phyloP scores from a whole-genome alignment of 306 rosid genomes.

The Inga leiocalycina region DNA sequence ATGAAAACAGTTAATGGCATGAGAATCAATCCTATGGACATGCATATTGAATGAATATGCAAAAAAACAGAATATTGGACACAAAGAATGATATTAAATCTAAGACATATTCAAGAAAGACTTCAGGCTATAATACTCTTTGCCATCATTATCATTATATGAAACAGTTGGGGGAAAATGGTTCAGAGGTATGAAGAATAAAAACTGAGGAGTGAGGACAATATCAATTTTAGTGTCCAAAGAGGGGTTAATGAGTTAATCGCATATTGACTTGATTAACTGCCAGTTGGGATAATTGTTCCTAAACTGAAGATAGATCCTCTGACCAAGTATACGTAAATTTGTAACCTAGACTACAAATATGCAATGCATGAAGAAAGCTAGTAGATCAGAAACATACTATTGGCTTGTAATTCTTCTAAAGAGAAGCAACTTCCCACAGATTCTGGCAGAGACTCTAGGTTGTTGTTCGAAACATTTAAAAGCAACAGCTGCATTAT shows the following conservation, averaged over 20 bases:
- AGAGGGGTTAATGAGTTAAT: background rate
- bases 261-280: background rate
- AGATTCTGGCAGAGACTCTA: slow-evolving; percentile 90
- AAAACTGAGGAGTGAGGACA: background rate
- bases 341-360: too few relatives aligned
- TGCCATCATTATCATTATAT: background rate
- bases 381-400: slow-evolving; percentile 43
- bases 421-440: slow-evolving; percentile 94
- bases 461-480: slow-evolving; percentile 83
- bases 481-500: slow-evolving; percentile 78
- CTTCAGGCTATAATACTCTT: too few relatives aligned
- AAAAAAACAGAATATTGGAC: background rate
- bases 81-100: background rate
- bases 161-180: background rate
- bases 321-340: background rate
- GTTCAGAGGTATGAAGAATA: background rate
- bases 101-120: background rate
- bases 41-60: background rate
- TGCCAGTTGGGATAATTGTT: background rate
- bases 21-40: slow-evolving; percentile 4
- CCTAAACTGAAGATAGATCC: background rate
- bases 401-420: slow-evolving; percentile 96
- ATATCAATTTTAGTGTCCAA: background rate
- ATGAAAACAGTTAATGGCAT: slow-evolving; percentile 13
- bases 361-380: slow-evolving; percentile 12